Conservation (phyloP, 352 stramenopile genomes). For the Globisporangium cylindrosporum region DNA sequence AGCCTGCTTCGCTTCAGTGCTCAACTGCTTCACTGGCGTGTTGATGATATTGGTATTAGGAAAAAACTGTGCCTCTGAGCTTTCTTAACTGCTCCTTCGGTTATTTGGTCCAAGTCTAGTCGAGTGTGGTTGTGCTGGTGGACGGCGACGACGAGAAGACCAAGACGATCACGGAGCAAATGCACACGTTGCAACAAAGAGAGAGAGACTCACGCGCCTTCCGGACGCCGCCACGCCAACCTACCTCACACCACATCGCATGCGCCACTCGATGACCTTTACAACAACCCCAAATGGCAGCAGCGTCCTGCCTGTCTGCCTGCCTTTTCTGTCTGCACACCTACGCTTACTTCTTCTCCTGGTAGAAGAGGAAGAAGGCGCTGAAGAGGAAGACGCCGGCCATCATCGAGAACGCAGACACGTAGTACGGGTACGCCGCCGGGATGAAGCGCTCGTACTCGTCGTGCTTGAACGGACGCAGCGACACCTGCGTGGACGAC, state of each 20-base stretch:
- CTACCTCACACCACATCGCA: neutral
- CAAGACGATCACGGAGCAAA: neutral
- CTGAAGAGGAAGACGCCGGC: constrained; percentile 88
- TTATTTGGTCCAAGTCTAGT: neutral
- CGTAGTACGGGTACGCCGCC: constrained; percentile 90
- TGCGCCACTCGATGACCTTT: neutral
- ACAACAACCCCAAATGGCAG: neutral
- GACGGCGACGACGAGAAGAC: neutral
- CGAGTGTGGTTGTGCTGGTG: neutral
- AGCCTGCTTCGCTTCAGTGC: neutral
- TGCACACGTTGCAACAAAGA: neutral
- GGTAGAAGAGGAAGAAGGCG: constrained; percentile 87
- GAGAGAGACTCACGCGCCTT: neutral
- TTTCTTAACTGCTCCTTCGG: neutral
- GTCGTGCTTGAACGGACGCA: constrained; percentile 94
- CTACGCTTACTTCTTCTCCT: constrained; percentile 45
- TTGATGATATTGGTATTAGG: neutral
- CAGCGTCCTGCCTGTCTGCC: neutral
- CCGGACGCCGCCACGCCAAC: neutral
- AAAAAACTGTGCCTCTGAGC: neutral
- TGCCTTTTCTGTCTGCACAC: neutral
- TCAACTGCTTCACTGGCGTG: neutral
- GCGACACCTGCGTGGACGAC: constrained; percentile 86
- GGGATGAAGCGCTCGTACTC: constrained; percentile 95
- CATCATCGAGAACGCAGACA: constrained; percentile 90